Percentiles rank a stretch among this genome's conserved stretches.
These are phyloP conservation scores for Scheffersomyces ergatensis DNA, from an alignment of 805 yeast genomes.

Conservation along the genomic window DNA sequence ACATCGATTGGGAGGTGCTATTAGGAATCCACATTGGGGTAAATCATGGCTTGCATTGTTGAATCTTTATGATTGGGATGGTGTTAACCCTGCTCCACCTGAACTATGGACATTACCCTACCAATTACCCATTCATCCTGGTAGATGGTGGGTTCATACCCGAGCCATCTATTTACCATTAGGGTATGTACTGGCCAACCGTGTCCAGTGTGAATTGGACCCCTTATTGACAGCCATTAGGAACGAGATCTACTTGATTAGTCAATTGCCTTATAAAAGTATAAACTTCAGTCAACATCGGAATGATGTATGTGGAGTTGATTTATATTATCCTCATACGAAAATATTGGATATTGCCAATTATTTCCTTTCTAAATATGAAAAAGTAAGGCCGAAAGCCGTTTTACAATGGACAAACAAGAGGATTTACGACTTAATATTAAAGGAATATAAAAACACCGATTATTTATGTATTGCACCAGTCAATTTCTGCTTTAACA, in stretches of 20 bases:
- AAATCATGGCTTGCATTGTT: slow-evolving; percentile 84
- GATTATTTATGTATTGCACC: slow-evolving; percentile 89
- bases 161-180: slow-evolving; percentile 86
- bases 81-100: slow-evolving; percentile 97
- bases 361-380: slow-evolving; percentile 58
- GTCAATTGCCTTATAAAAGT: slow-evolving; percentile 51
- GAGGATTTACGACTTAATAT: slow-evolving; percentile 58
- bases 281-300: slow-evolving; percentile 73
- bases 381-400: slow-evolving; percentile 75
- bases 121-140: slow-evolving; percentile 81
- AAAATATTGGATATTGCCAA: slow-evolving; percentile 61
- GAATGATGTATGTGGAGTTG: slow-evolving; percentile 87
- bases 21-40: slow-evolving; percentile 96
- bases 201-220: slow-evolving; percentile 55
- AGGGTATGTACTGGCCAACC: slow-evolving; percentile 70
- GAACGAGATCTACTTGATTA: slow-evolving; percentile 63
- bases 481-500: slow-evolving; percentile 80
- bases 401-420: slow-evolving; percentile 50
- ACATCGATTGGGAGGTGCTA: slow-evolving; percentile 79
- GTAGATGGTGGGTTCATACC: slow-evolving; percentile 99
- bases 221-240: slow-evolving; percentile 68
- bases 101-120: slow-evolving; percentile 91
- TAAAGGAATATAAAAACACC: slow-evolving; percentile 77
- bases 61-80: slow-evolving; percentile 88
- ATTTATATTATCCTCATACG: slow-evolving; percentile 92